These are phyloP conservation scores for Hypsizygus ulmarius DNA, from an alignment of 1,284 basidiomycete species.

Conservation along the genomic window DNA sequence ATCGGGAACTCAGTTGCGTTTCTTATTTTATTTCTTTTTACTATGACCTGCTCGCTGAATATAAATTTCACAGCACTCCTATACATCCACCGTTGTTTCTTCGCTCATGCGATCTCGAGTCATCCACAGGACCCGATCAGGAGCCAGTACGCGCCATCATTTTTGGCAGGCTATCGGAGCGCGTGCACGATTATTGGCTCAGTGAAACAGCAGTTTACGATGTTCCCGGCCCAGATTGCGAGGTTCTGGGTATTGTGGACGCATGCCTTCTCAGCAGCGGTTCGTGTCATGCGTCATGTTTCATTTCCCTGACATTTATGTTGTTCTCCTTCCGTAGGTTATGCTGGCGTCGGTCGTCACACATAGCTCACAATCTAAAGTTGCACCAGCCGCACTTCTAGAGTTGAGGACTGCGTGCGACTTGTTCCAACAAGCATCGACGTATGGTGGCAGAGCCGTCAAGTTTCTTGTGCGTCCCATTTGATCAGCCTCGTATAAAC, in stretches of 20 bases:
- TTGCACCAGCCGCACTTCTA: conserved; percentile 60
- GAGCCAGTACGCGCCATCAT: conserved; percentile 62
- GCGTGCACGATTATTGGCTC: conserved; percentile 54
- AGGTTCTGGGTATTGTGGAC: conserved; percentile 71
- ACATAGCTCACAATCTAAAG: conserved; percentile 60
- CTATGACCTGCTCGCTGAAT: conserved; percentile 1
- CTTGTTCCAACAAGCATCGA: conserved; percentile 59
- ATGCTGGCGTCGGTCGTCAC: conserved; percentile 71
- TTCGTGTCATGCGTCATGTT: conserved; percentile 27
- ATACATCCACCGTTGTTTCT: conserved; percentile 68
- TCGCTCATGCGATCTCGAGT: conserved; percentile 59
- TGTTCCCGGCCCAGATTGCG: conserved; percentile 58
- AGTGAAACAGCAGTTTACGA: conserved; percentile 48
- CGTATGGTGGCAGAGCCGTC: conserved; percentile 57
- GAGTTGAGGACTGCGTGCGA: conserved; percentile 59
- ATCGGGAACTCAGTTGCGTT: conserved; percentile 52
- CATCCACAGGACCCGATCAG: conserved; percentile 58
- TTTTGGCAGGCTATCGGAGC: conserved; percentile 61
- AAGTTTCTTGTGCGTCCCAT: conserved; percentile 57
- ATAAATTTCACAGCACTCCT: conserved; percentile 45
- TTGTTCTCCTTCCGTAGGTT: conserved; percentile 38
- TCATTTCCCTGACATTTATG: conserved; percentile 1
- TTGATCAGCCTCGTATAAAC: background rate
- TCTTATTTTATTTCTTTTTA: conserved; percentile 1
- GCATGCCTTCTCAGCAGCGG: conserved; percentile 62